Evolutionary conservation across 2,329 filamentous ascomycete species (phyloP), one percentile per base, ranked within the genome.

Genomic region (Zalaria obscura): DNA sequence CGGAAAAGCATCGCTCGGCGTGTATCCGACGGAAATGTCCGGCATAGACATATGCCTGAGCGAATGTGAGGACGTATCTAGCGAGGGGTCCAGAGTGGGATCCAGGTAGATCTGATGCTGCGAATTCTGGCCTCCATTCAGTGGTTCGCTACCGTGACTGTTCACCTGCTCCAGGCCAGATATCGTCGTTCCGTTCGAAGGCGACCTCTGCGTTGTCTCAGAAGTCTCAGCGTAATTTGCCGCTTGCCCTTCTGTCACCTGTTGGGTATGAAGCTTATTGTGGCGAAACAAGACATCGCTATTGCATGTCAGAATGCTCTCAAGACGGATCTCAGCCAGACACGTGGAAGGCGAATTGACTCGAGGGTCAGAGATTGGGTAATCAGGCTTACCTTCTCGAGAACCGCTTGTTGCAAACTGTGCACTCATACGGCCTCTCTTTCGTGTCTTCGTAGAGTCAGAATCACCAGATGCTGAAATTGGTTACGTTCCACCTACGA

Each of bases 391-490:
- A 72, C 70, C 70, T 73, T 56, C 70, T 59, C 18, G 69, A 71
- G 50, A 72, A 73, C 43, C 68, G 63, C 50, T 73, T 73, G 46
- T 70, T 66, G 51, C 69, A 73, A 40, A 68, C 64, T 45, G 59
- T 64, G 49, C 70, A 73, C 50, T 70, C 64, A 48, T 72, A 73
- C 1, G 70, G 70, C 39, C 68, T 66, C 55, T 73, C 69, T 42
- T 70, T 65, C 25, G 69, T 73, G 52, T 73, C 69, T 73, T 44
- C 4, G 18, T 18, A 18, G 18, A 18, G 18, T 18, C 18, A 18
- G 18, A 18, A 18, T 18, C 18, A 18, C 18, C 18, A 18, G 18
- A 18, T 18, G 18, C 18, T 18, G 18, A 18, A 18, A 18, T 18
- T 18, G 18, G 18, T 18, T 18, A 18, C 18, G 18, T 18, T 18